Conservation (phyloP, 2,329 filamentous ascomycete species). For the Parafenestella ontariensis region DNA sequence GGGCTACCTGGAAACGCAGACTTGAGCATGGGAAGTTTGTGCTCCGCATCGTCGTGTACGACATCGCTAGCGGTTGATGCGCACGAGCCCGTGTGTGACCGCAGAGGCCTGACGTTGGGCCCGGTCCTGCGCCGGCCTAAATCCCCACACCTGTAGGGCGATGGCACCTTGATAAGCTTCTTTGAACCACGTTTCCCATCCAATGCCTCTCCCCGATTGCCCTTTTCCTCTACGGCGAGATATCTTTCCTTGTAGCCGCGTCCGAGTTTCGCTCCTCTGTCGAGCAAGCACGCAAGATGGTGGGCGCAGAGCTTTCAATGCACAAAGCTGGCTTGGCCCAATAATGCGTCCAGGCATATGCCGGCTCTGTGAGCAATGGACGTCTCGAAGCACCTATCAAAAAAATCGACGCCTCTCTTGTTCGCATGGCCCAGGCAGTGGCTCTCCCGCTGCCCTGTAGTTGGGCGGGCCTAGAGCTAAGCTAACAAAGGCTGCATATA, state of each 20-base stretch:
- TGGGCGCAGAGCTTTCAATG: constrained; percentile 24
- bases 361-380: constrained; percentile 23
- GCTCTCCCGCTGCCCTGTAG: constrained; percentile 24
- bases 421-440: constrained; percentile 30
- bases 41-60: neutral
- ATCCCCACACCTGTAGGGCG: constrained; percentile 26
- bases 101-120: constrained; percentile 13
- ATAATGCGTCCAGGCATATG: constrained; percentile 21
- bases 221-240: constrained; percentile 4
- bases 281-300: constrained; percentile 33
- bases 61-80: constrained; percentile 3
- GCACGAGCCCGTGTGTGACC: constrained; percentile 15
- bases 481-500: constrained; percentile 36
- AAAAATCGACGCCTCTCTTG: constrained; percentile 26
- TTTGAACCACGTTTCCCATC: constrained; percentile 25
- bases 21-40: neutral
- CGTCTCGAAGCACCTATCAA: constrained; percentile 36
- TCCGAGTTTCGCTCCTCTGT: constrained; percentile 19
- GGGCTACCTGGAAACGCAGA: neutral
- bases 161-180: constrained; percentile 42
- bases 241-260: constrained; percentile 11
- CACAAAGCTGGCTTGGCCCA: constrained; percentile 24
- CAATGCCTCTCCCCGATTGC: constrained; percentile 22
- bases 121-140: constrained; percentile 14
- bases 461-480: constrained; percentile 29